phyloP scores from a whole-genome alignment of 164 flowering plant species.

The Aristolochia fimbriata region DNA sequence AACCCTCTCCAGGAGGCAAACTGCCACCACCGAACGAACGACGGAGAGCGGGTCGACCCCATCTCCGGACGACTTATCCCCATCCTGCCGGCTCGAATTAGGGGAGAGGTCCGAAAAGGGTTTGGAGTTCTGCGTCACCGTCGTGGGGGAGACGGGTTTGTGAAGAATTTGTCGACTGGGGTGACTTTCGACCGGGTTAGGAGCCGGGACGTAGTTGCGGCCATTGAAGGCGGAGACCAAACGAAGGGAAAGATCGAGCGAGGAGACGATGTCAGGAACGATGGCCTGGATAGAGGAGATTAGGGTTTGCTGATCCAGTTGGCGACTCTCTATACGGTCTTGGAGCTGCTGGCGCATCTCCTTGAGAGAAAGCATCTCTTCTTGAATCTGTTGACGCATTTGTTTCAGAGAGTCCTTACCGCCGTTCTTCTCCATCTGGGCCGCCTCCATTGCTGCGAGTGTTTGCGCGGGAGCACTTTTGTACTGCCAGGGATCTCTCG shows the following conservation, averaged over 20 bases:
- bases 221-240: constrained; percentile 60
- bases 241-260: constrained; percentile 70
- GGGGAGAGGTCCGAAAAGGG: constrained; percentile 8
- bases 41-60: constrained; percentile 33
- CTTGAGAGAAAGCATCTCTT: constrained; percentile 32
- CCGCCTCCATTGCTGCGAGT: not conserved
- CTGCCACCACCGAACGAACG: constrained; percentile 83
- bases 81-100: constrained; percentile 1
- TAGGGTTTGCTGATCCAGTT: constrained; percentile 42
- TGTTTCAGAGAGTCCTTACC: constrained; percentile 3
- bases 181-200: constrained; percentile 18
- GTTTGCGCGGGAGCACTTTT: too few relatives aligned
- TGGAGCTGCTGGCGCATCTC: constrained; percentile 48
- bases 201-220: constrained; percentile 41
- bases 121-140: constrained; percentile 3
- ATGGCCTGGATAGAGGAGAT: constrained; percentile 61
- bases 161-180: not conserved
- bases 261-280: constrained; percentile 70
- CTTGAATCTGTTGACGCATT: constrained; percentile 11
- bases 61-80: constrained; percentile 7
- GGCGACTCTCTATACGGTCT: constrained; percentile 41
- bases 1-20: constrained; percentile 61
- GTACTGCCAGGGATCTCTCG: too few relatives aligned
- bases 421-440: not conserved
- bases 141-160: constrained; percentile 1